phyloP scores from a whole-genome alignment of 2,329 filamentous ascomycete genomes.

The Niveomyces coronatus region DNA sequence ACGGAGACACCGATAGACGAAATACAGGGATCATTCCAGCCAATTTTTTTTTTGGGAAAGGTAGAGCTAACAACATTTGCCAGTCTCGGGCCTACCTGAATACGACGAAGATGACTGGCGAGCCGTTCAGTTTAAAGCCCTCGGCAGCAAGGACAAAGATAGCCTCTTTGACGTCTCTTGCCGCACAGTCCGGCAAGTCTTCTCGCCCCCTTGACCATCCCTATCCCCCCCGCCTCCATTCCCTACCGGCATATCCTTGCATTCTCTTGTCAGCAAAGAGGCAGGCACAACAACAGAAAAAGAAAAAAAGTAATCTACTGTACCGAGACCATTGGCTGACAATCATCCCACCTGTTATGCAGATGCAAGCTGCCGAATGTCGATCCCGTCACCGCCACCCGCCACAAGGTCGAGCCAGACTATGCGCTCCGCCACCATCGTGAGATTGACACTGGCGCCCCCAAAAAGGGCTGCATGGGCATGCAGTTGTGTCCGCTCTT shows the following conservation, averaged over 20 bases:
- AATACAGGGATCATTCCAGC: too few species aligned
- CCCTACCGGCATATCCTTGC: too few species aligned
- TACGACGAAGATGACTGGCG: conserved; percentile 67
- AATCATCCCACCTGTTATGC: conserved; percentile 6
- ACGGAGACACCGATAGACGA: too few species aligned
- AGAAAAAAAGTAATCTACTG: too few species aligned
- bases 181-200: conserved; percentile 49
- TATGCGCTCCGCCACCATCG: conserved; percentile 47
- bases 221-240: too few species aligned
- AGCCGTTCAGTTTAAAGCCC: conserved; percentile 44
- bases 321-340: too few species aligned
- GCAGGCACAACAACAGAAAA: background rate
- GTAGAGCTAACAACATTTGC: too few species aligned
- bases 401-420: conserved; percentile 46
- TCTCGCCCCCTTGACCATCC: background rate
- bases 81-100: conserved; percentile 50
- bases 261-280: background rate
- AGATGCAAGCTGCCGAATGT: conserved; percentile 64
- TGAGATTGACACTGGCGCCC: conserved; percentile 50
- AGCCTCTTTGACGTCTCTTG: conserved; percentile 46
- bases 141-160: conserved; percentile 20
- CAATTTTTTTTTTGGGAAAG: too few species aligned
- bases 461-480: conserved; percentile 47
- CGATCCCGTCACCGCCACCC: conserved; percentile 48
- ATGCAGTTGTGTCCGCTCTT: conserved; percentile 56